A percentile compares a stretch with the other conserved stretches of the same genome.
phyloP scores from a whole-genome alignment of 129 eudicot genomes.

The Ambrosia trifida region DNA sequence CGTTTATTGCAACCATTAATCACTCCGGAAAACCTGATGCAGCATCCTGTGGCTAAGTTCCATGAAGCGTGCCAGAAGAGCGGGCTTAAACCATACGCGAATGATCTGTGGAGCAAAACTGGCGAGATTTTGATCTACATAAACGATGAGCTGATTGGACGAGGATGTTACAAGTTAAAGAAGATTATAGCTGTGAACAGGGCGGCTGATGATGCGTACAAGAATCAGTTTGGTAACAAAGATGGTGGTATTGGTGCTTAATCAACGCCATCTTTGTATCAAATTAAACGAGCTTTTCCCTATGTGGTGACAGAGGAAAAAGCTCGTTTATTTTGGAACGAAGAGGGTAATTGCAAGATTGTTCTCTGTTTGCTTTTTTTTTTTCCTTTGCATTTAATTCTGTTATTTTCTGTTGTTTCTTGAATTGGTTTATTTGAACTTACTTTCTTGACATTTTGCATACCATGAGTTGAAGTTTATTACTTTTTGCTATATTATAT shows the following conservation, averaged over 20 bases:
- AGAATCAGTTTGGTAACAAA: conserved; percentile 26
- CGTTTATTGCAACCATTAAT: conserved; percentile 51
- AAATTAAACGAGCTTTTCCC: conserved; percentile 36
- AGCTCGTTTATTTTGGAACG: conserved; percentile 36
- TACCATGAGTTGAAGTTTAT: neutral
- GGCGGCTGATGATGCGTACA: conserved; percentile 62
- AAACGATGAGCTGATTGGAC: conserved; percentile 36
- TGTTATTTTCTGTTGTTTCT: neutral
- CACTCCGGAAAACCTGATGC: conserved; percentile 41
- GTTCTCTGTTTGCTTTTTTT: neutral
- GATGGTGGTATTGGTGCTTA: conserved; percentile 24
- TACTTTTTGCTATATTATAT: neutral
- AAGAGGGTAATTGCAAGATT: neutral
- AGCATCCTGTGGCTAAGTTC: conserved; percentile 47
- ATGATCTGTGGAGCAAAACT: conserved; percentile 40
- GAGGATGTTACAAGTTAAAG: conserved; percentile 42
- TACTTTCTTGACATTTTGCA: neutral
- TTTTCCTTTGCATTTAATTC: neutral
- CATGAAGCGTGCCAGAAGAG: conserved; percentile 60
- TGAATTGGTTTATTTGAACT: neutral
- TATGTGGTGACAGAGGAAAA: conserved; percentile 17
- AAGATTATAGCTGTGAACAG: conserved; percentile 50
- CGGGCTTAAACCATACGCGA: conserved; percentile 17
- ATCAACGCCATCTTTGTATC: conserved; percentile 17
- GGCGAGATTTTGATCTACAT: conserved; percentile 44